A percentile compares a stretch with the other conserved stretches of the same genome.
phyloP scores from a whole-genome alignment of 2,329 filamentous ascomycete species.

The Stylonectria norvegica region DNA sequence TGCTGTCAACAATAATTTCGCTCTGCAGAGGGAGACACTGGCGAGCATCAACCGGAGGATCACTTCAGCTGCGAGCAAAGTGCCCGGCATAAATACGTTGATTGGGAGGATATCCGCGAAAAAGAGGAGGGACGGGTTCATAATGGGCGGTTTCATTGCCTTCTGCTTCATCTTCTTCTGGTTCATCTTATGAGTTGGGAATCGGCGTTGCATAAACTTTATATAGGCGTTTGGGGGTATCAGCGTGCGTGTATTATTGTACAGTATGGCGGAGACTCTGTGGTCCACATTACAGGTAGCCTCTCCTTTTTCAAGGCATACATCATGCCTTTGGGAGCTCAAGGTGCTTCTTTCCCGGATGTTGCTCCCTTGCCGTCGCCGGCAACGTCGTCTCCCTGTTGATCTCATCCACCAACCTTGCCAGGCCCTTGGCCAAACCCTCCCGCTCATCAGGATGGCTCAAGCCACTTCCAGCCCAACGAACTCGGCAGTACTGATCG shows the following conservation, averaged over 20 bases:
- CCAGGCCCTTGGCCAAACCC: constrained; percentile 62
- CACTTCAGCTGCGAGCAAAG: constrained; percentile 80
- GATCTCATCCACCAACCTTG: constrained; percentile 59
- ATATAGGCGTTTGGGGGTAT: constrained; percentile 39
- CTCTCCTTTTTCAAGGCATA: constrained; percentile 13
- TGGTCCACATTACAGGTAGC: constrained; percentile 26
- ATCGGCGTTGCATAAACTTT: constrained; percentile 13
- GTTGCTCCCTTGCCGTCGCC: constrained; percentile 33
- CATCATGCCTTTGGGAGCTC: constrained; percentile 28
- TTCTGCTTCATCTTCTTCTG: constrained; percentile 85
- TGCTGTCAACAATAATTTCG: constrained; percentile 90
- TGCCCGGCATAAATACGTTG: constrained; percentile 88
- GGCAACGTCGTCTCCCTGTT: constrained; percentile 36
- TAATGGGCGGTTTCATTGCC: constrained; percentile 86
- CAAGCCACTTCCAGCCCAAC: constrained; percentile 84
- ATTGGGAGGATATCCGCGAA: constrained; percentile 92
- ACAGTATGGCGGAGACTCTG: constrained; percentile 27
- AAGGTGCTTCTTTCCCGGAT: constrained; percentile 30
- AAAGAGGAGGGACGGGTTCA: constrained; percentile 91
- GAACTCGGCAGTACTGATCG: constrained; percentile 81
- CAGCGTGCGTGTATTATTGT: constrained; percentile 34
- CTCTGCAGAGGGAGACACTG: constrained; percentile 80
- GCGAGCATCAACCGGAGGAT: constrained; percentile 88
- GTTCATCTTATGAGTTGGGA: constrained; percentile 61
- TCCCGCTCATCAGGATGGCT: constrained; percentile 64